These are phyloP conservation scores for Sordariomycetes sp. DNA, from an alignment of 2,329 filamentous ascomycete species.

Conservation along the genomic window DNA sequence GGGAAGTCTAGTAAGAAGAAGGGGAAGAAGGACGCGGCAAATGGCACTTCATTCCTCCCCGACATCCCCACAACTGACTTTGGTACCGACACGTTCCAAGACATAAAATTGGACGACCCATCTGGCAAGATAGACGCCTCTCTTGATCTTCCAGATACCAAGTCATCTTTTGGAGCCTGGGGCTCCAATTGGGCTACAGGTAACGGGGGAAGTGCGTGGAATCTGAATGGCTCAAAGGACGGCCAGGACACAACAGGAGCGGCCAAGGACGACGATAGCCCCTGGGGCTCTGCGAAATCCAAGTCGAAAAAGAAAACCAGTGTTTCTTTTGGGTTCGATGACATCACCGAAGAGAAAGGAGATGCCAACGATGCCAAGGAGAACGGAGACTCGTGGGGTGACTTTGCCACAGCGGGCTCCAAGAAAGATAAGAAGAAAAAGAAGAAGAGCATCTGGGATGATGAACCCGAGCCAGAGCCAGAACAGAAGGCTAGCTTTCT, in stretches of 20 bases:
- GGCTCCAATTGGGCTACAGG: conserved; percentile 49
- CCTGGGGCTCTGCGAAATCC: conserved; percentile 34
- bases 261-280: conserved; percentile 30
- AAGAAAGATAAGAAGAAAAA: conserved; percentile 35
- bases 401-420: conserved; percentile 13
- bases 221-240: conserved; percentile 22
- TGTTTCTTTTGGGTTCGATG: conserved; percentile 39
- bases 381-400: conserved; percentile 22
- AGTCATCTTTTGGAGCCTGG: conserved; percentile 45
- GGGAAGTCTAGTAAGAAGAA: conserved; percentile 42
- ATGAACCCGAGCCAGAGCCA: conserved; percentile 9
- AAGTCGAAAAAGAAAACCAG: conserved; percentile 40
- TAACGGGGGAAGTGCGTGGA: conserved; percentile 32
- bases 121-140: conserved; percentile 45
- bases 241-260: conserved; percentile 19
- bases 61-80: conserved; percentile 21
- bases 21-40: conserved; percentile 31
- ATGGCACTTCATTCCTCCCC: conserved; percentile 8
- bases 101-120: conserved; percentile 54
- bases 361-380: conserved; percentile 25
- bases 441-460: conserved; percentile 15
- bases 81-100: conserved; percentile 47
- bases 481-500: neutral
- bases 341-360: conserved; percentile 20
- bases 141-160: conserved; percentile 34